Base-by-base conservation (phyloP, 352 stramenopile genomes). In the Blastocystis sp. region DNA sequence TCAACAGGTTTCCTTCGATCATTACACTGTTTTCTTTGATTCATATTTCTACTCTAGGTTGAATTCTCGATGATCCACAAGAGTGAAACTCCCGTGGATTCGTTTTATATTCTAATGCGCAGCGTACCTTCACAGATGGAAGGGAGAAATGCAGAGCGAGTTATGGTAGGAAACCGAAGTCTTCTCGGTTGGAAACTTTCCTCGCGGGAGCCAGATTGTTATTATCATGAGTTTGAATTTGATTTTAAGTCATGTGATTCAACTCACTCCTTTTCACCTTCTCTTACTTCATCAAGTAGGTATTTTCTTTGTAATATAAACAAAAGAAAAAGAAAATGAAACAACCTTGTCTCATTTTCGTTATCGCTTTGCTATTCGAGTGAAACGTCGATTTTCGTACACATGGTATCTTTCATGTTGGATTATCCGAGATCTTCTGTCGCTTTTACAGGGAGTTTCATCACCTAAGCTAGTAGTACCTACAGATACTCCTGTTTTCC, bases 321-420 rank as follows among this genome's bases (percentile, higher is more conserved):
- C 70, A 37, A 43, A 63, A 37, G 50, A 34, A 62, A 20, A 34
- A 3, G 70, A 63, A 13, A 5, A 15, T 20, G 73, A 66, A 2
- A 50, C 18, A 5, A 69, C 73, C 8, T 34, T 84, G 23, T 53
- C 73, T 26, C 73, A 84, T 26, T 84, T 84, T n/a, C 73, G 73
- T 9, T 84, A 84, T 47, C 73, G 73, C 26, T 84, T 84, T 43
- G 73, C 73, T 29, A 84, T 84, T 20, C 73, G 73, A 20, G 73
- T 84, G 11, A 84, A 84, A 37, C 73, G 73, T n/a, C 18, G 29
- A 1, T 84, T 66, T 43, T 84, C 73, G 8, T 84, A 84, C 29
- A 84, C 53, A 45, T 84, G 73, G 73, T 66, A 50, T 45, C 43
- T 84, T 13, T 66, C 45, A 37, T 84, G 73, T 45, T 84, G 73